Evolutionary conservation across 495 filamentous ascomycete genomes (phyloP).

Genomic region (Aspergillus hancockii): DNA sequence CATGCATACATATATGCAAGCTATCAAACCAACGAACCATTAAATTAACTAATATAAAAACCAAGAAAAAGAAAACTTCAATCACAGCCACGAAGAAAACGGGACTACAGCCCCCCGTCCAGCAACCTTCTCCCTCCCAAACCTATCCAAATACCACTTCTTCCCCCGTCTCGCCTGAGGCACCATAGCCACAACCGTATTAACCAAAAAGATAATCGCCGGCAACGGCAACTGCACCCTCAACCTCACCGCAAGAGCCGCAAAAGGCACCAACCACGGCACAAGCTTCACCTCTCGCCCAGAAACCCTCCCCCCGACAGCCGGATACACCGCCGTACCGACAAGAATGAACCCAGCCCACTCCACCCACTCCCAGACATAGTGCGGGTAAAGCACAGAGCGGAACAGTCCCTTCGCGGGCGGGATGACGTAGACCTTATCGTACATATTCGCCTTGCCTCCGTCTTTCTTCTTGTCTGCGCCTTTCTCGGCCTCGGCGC

Average conservation of each 20-base stretch:
- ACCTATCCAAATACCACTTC: conserved; percentile 85
- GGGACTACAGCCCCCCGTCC: conserved; percentile 82
- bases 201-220: conserved; percentile 77
- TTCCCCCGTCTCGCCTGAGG: conserved; percentile 82
- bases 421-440: conserved; percentile 91
- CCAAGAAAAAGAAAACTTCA: background rate
- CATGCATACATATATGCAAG: no score
- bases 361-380: conserved; percentile 93
- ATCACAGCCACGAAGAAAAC: conserved; percentile 53
- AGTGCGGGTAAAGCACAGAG: conserved; percentile 87
- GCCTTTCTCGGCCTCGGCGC: conserved; percentile 40
- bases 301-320: conserved; percentile 12
- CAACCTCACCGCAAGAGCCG: conserved; percentile 34
- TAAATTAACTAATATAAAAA: background rate
- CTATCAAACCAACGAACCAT: background rate
- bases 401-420: conserved; percentile 81
- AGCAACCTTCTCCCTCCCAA: conserved; percentile 76
- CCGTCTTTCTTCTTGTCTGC: background rate
- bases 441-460: conserved; percentile 34
- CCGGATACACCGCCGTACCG: conserved; percentile 38
- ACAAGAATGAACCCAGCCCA: conserved; percentile 85
- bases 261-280: conserved; percentile 59
- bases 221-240: conserved; percentile 52
- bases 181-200: conserved; percentile 87
- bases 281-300: conserved; percentile 25